Base-by-base conservation (phyloP, 2,329 filamentous ascomycete genomes). In the Colletotrichum sansevieriae region DNA sequence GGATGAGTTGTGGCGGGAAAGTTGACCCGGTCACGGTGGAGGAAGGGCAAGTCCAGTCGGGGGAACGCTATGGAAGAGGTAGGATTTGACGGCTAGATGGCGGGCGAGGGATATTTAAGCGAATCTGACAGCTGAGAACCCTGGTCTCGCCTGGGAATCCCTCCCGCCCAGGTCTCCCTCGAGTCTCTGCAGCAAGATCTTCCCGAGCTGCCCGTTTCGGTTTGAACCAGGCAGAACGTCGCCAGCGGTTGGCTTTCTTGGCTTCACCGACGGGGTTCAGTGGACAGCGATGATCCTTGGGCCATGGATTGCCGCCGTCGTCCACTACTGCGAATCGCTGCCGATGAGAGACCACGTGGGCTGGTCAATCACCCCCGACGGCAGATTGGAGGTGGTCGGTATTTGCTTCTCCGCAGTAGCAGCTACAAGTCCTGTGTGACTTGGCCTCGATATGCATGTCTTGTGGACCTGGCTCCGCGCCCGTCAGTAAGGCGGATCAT, bases 11-110 rank as follows among this genome's bases (percentile, higher is more conserved):
- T 13, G 33, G 54, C 5, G 35, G 64, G 54, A 68, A 70, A 64
- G 68, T 59, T 35, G 54, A 70, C 51, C 39, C 68, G 68, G 52
- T 41, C 12, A 13, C 8, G 2, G 2, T 8, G 15, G 15, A 13
- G 41, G 29, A 33, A 65, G 25, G 68, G 62, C 54, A 68, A 51
- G 29, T 63, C 56, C 37, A 71, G 51, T 55, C 52, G 56, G 37
- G 49, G 7, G 18, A 8, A 7, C 6, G n/a, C 25, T 25, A 18
- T 6, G 8, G 2, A n/a, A 6, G 43, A 55, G 61, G 61, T 47
- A 67, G 13, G 51, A 49, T 47, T 64, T 59, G 52, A 43, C 60
- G 60, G 39, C 13, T 12, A 20, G 29, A 33, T 39, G 51, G n/a
- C 6, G 4, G 8, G 29, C 49, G 58, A 29, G 63, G 49, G 63